Conservation (phyloP, 192 early-diverging fungal species). For the Coemansia aciculifera region DNA sequence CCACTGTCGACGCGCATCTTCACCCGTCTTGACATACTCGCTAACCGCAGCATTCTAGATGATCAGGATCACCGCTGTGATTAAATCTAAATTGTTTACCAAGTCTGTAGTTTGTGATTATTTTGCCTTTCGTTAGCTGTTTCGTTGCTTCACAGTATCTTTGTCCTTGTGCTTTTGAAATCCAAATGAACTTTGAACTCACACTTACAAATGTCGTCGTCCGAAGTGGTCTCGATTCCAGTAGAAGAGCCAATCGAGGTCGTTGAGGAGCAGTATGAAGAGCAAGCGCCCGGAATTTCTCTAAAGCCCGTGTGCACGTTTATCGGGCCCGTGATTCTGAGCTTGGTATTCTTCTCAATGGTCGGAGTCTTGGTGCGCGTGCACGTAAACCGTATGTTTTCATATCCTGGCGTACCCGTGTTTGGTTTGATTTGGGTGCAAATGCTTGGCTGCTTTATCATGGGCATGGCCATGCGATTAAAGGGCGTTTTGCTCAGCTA, state of each 20-base stretch:
- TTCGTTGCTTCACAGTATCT: neutral
- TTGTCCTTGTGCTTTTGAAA: neutral
- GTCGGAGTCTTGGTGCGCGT: constrained; percentile 65
- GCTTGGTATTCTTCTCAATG: constrained; percentile 59
- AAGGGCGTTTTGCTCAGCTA: constrained; percentile 37
- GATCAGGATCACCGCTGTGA: neutral
- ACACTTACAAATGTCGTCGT: neutral
- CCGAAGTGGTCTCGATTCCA: constrained; percentile 14
- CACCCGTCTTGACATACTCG: neutral
- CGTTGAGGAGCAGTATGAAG: constrained; percentile 21
- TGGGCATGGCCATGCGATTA: constrained; percentile 21
- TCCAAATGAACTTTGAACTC: neutral
- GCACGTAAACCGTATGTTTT: constrained; percentile 56
- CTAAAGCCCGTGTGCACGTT: constrained; percentile 12
- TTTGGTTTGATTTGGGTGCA: constrained; percentile 67
- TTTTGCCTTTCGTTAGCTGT: neutral
- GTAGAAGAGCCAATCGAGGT: constrained; percentile 21
- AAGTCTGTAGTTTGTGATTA: neutral
- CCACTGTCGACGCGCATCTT: neutral
- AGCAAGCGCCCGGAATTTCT: neutral
- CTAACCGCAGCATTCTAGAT: neutral
- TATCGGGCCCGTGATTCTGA: constrained; percentile 20
- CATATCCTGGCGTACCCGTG: constrained; percentile 61
- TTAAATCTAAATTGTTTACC: neutral
- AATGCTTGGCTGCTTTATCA: constrained; percentile 65